Percentiles rank a stretch among this genome's conserved stretches.
Evolutionary conservation across 495 filamentous ascomycete genomes (phyloP).

Genomic region (Symbiotaphrina buchneri): DNA sequence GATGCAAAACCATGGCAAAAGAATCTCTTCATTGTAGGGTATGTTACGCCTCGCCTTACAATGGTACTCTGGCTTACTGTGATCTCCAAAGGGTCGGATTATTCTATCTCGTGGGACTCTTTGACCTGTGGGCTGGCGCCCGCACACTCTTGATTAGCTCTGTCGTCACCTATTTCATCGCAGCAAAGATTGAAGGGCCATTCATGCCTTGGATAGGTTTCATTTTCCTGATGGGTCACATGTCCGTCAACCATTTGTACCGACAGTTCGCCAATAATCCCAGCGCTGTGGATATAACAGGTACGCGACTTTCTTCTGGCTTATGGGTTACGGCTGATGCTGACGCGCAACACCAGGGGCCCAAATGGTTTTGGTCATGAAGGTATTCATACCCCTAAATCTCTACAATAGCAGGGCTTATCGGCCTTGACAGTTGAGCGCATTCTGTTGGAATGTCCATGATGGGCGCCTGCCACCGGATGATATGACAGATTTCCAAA

Average conservation of each 20-base stretch:
- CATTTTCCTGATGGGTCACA: constrained; percentile 84
- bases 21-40: constrained; percentile 71
- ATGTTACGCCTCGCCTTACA: constrained; percentile 9
- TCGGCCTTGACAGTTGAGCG: constrained; percentile 1
- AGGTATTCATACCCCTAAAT: constrained; percentile 17
- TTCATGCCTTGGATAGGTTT: constrained; percentile 98
- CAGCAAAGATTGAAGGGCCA: constrained; percentile 64
- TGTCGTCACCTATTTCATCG: constrained; percentile 59
- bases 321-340: background rate
- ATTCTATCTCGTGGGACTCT: constrained; percentile 89
- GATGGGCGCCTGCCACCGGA: constrained; percentile 63
- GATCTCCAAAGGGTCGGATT: constrained; percentile 31
- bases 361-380: constrained; percentile 98
- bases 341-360: constrained; percentile 19
- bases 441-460: constrained; percentile 94
- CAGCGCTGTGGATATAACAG: constrained; percentile 63
- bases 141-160: constrained; percentile 61
- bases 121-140: constrained; percentile 77
- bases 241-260: constrained; percentile 73
- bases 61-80: background rate
- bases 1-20: constrained; percentile 69
- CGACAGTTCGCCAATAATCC: constrained; percentile 48
- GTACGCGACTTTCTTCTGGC: constrained; percentile 9
- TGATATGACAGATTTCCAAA: constrained; percentile 68
- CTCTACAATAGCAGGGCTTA: background rate